Base-by-base conservation (phyloP, 208 protist genomes). In the Wallacemonas sp. region DNA sequence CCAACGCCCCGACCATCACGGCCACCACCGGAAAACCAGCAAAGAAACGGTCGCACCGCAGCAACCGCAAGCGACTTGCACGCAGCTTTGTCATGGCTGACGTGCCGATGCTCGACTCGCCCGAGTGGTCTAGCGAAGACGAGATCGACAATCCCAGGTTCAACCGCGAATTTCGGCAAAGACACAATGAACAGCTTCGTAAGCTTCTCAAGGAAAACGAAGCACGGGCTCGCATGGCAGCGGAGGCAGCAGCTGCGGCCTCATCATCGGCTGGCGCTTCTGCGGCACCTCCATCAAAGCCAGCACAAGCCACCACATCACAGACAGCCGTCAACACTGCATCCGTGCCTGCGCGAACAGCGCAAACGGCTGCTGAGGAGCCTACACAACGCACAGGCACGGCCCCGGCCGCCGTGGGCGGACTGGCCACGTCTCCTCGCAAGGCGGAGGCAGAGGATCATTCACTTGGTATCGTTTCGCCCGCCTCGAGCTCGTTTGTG, bases 41-140 rank as follows among this genome's bases (percentile, higher is more conserved):
- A 29, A 48, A 30, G 41, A 53, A 48, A 12, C 48, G 36, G 3
- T n/a, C 53, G 19, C 53, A 12, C 21, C 36, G 53, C 32, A 8
- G 6, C 10, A 0, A 12, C 0, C 3, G 33, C 19, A 33, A 44
- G 32, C 27, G 21, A 34, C 38, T 13, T 4, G 32, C 59, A 29
- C 9, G 34, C 30, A 39, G 21, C 4, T 62, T 82, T 21, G 29
- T 68, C 12, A 48, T 83, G 9, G 42, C 52, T 0, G 65, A 64
- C 12, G 67, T 83, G 24, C 64, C 68, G 2, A 21, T 78, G 8
- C 68, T 83, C 6, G 68, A 83, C 38, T 83, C 77, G 2, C 77
- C 77, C 10, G 61, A 59, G 52, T 83, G 77, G 71, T 78, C 71
- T 29, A 78, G 72, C 48, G 77, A 83, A 5, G 77, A 83, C n/a